Base-by-base conservation (phyloP, 148 eudicot species). In the Rhododendron vialii region DNA sequence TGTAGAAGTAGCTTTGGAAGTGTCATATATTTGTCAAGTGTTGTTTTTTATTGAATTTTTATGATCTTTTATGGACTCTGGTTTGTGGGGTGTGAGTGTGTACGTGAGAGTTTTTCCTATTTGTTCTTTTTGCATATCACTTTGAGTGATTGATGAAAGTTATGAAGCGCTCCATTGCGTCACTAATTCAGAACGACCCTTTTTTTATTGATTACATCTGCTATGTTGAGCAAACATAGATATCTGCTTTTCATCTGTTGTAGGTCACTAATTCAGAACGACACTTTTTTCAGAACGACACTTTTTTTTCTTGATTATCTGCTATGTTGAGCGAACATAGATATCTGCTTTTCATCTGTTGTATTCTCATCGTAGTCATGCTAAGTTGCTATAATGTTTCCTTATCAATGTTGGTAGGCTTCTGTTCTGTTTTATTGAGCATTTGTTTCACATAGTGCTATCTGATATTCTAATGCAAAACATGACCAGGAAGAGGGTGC, bases 401-500 rank as follows among this genome's bases (percentile, higher is more conserved):
- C 38, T 71, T 3, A 20, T 5, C 20, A 15, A 35, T 73, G 77
- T 17, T 73, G 77, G 77, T 20, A 14, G 77, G 35, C 41, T 35
- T 12, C 1, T 71, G 38, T 71, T 24, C 38, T 71, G 11, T 73
- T 73, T 35, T 10, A 4, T 12, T 12, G 35, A 35, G 77, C 18
- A 30, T 13, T 73, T 9, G 77, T 35, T 73, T 30, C 12, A 22
- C 28, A 24, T 28, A 3, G 36, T 73, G 35, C 41, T 73, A 73
- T 33, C 38, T 73, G 38, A 30, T 17, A 35, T 65, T 22, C 5
- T 36, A 7, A 33, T n/a, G 18, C 4, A n/a, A 14, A 38, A 24
- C 85, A 83, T 33, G 82, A 51, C 22, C 63, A 86, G 77, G 14
- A 67, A 74, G 38, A 18, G 6, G 53, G 76, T 67, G 87, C 51